These are phyloP conservation scores for Narthecium ossifragum DNA, from an alignment of 106 monocot genomes.

Conservation along the genomic window DNA sequence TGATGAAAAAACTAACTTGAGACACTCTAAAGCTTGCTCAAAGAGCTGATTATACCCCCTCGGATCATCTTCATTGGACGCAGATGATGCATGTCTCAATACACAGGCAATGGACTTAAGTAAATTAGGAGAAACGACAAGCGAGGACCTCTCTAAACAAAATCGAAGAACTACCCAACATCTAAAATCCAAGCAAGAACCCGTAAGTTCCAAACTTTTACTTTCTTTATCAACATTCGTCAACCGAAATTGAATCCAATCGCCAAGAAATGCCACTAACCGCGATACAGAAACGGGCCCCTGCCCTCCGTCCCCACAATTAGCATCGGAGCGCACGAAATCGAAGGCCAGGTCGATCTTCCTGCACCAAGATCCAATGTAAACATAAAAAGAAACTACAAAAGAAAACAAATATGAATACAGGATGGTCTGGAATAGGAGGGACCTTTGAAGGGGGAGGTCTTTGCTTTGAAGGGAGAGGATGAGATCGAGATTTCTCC, in stretches of 20 bases:
- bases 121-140: constrained; percentile 38
- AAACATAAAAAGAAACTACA: background rate
- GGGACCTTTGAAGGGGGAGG: constrained; percentile 38
- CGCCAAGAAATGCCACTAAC: constrained; percentile 35
- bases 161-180: constrained; percentile 63
- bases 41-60: constrained; percentile 19
- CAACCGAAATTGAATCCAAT: constrained; percentile 62
- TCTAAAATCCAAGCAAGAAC: constrained; percentile 57
- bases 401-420: too few species aligned
- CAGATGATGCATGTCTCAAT: constrained; percentile 8
- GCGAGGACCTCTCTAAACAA: constrained; percentile 43
- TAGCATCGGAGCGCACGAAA: constrained; percentile 29
- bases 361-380: constrained; percentile 21
- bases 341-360: constrained; percentile 66
- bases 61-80: constrained; percentile 5
- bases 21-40: constrained; percentile 33
- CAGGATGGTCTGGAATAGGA: too few species aligned
- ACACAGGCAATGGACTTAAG: constrained; percentile 43
- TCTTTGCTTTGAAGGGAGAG: constrained; percentile 61
- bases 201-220: constrained; percentile 18
- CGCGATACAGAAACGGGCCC: constrained; percentile 30
- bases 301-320: background rate
- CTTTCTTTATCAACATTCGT: constrained; percentile 29
- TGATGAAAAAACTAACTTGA: constrained; percentile 37
- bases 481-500: constrained; percentile 69